A percentile compares a stretch with the other conserved stretches of the same genome.
phyloP scores from a whole-genome alignment of 2,329 filamentous ascomycete species.

The Colletotrichum magnum region DNA sequence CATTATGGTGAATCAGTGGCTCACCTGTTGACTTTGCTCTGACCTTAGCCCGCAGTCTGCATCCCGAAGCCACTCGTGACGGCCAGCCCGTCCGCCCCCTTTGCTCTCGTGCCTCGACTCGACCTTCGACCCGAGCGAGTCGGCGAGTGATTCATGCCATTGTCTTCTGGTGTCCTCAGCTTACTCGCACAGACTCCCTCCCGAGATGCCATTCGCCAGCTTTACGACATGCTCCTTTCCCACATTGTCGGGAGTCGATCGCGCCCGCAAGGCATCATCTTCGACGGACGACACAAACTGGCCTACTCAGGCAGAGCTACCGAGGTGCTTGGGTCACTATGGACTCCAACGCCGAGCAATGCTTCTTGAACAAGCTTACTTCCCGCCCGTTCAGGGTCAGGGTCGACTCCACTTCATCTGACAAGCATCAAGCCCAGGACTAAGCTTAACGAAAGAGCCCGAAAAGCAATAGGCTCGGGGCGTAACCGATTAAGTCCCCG shows the following conservation, averaged over 20 bases:
- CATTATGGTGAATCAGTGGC: conserved; percentile 13
- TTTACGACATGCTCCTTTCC: conserved; percentile 11
- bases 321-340: neutral
- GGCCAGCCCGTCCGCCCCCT: neutral
- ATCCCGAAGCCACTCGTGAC: conserved; percentile 19
- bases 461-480: neutral
- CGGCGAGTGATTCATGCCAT: conserved; percentile 23
- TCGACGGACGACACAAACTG: neutral
- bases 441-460: conserved; percentile 15
- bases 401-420: conserved; percentile 1
- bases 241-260: neutral
- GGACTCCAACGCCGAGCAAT: neutral
- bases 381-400: neutral
- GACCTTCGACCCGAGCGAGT: no score
- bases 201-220: neutral
- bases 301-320: neutral
- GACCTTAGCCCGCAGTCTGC: conserved; percentile 8
- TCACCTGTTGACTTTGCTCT: neutral
- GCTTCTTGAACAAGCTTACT: conserved; percentile 17
- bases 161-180: neutral
- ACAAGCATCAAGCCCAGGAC: neutral
- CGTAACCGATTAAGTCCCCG: conserved; percentile 3
- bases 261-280: neutral
- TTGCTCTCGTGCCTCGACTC: neutral
- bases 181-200: conserved; percentile 5